These are phyloP conservation scores for Tolypocladium pustulatum DNA, from an alignment of 2,329 filamentous ascomycete species.

Conservation along the genomic window DNA sequence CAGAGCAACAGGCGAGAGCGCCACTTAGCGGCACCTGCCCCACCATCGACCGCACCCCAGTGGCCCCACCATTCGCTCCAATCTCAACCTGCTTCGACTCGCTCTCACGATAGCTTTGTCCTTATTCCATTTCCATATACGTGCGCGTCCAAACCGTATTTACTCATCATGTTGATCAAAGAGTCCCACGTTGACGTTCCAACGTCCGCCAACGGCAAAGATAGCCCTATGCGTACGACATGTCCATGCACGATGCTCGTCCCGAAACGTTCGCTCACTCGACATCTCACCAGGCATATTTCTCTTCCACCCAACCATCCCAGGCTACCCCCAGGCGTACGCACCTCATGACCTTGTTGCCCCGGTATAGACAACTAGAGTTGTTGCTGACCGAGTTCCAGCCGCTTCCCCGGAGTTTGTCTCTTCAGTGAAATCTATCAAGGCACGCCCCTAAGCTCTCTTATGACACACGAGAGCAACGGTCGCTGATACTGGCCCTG, in stretches of 20 bases:
- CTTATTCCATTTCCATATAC: too few species aligned
- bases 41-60: neutral
- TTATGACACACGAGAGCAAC: neutral
- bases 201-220: slow-evolving; percentile 40
- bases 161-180: slow-evolving; percentile 38
- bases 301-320: slow-evolving; percentile 75
- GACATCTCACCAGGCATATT: slow-evolving; percentile 57
- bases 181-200: slow-evolving; percentile 42
- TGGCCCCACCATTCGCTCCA: neutral
- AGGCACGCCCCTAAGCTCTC: slow-evolving; percentile 39
- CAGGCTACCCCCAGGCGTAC: slow-evolving; percentile 77
- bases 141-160: neutral
- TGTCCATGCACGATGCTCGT: neutral
- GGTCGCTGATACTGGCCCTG: neutral
- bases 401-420: slow-evolving; percentile 71
- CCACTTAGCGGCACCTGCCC: neutral
- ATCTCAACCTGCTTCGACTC: neutral
- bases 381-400: slow-evolving; percentile 12
- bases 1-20: neutral
- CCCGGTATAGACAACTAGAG: too few species aligned
- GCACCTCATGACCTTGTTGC: slow-evolving; percentile 7
- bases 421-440: slow-evolving; percentile 95
- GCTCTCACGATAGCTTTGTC: neutral
- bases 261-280: neutral
- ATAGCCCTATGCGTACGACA: slow-evolving; percentile 41